A percentile compares a stretch with the other conserved stretches of the same genome.
These are phyloP conservation scores for Pyrenophora teres DNA, from an alignment of 2,329 filamentous ascomycete species.

Conservation along the genomic window DNA sequence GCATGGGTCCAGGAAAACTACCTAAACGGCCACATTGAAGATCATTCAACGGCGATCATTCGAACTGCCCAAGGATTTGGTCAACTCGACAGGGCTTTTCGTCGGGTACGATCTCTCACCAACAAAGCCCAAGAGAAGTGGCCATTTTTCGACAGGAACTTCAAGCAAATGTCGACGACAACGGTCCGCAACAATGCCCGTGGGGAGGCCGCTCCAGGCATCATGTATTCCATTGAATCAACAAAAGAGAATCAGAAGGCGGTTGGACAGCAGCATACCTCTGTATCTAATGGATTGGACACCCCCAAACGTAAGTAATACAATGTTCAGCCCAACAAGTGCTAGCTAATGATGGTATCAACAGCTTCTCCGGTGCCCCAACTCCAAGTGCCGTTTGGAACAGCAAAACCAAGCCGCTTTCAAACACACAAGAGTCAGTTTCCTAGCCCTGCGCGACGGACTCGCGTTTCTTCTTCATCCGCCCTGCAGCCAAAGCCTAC, in stretches of 20 bases:
- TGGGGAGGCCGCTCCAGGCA: slow-evolving; percentile 18
- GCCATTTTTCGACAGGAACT: slow-evolving; percentile 35
- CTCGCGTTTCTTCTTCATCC: slow-evolving; percentile 1
- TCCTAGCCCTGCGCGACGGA: slow-evolving; percentile 4
- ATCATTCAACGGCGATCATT: slow-evolving; percentile 15
- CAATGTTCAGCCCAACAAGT: neutral
- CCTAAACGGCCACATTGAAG: slow-evolving; percentile 18
- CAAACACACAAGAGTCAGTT: neutral
- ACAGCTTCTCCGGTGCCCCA: neutral
- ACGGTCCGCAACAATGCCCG: slow-evolving; percentile 26
- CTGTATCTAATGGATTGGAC: neutral
- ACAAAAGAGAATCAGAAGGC: neutral
- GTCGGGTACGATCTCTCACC: slow-evolving; percentile 34
- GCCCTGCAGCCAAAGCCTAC: neutral
- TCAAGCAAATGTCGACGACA: slow-evolving; percentile 29
- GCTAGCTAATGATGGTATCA: neutral
- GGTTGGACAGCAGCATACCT: neutral
- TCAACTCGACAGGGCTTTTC: slow-evolving; percentile 35
- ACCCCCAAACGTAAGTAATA: slow-evolving; percentile 1
- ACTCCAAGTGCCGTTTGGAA: slow-evolving; percentile 10
- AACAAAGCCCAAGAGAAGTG: slow-evolving; percentile 40
- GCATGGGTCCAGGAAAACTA: slow-evolving; percentile 32
- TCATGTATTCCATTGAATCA: slow-evolving; percentile 7
- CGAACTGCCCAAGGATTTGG: slow-evolving; percentile 27
- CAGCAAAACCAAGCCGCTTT: neutral